Conservation (phyloP, 106 monocot genomes). For the Phalaenopsis aphrodite region DNA sequence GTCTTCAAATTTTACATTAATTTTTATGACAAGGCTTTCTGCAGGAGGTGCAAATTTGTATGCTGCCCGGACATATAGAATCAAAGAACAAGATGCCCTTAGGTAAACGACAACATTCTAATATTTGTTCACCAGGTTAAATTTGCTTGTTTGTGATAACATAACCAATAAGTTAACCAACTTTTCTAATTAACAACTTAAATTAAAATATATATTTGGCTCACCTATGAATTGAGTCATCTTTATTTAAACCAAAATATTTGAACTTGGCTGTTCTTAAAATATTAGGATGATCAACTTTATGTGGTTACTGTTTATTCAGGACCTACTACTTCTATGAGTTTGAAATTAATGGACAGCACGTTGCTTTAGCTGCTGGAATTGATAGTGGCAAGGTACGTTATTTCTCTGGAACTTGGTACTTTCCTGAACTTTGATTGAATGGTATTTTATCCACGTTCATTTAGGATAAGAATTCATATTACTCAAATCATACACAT, state of each 20-base stretch:
- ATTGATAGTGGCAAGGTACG: constrained; percentile 78
- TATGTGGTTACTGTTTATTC: constrained; percentile 12
- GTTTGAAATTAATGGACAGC: constrained; percentile 66
- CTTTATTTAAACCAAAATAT: background rate
- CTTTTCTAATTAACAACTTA: background rate
- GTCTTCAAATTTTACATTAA: background rate
- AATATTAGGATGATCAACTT: background rate
- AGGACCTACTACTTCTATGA: constrained; percentile 98
- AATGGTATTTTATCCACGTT: background rate
- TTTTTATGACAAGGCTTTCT: background rate
- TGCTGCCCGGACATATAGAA: constrained; percentile 63
- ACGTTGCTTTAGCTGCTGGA: constrained; percentile 68
- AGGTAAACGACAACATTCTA: constrained; percentile 35
- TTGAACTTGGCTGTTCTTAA: background rate
- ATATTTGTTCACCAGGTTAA: background rate
- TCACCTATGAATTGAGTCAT: background rate
- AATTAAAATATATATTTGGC: background rate
- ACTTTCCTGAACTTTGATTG: background rate
- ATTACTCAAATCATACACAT: background rate
- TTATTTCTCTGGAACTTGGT: background rate
- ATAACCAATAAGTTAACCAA: background rate
- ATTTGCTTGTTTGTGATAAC: no score
- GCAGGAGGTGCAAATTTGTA: constrained; percentile 74
- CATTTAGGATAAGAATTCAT: background rate
- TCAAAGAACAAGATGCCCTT: constrained; percentile 75